Base-by-base conservation (phyloP, 495 filamentous ascomycete genomes). In the Aspergillus asperescens region DNA sequence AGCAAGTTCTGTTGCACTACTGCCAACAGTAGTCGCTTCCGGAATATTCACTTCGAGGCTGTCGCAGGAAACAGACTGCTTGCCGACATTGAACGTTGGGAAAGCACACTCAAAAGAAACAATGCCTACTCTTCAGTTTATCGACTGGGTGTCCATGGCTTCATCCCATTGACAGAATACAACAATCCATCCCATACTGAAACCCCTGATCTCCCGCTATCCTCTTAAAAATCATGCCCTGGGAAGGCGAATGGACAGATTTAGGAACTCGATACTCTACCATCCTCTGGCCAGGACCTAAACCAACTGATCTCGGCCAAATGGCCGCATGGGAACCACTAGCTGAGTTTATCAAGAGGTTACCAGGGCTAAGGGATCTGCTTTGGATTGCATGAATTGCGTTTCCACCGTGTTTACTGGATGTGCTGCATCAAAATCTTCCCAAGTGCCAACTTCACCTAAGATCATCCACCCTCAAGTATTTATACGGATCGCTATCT, bases 181-280 rank as follows among this genome's bases (percentile, higher is more conserved):
- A 42, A 42, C 23, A 22, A 42, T 41, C 38, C 38, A 41, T 41
- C 38, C 39, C 7, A 42, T 25, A 42, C 13, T 42, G 39, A 42
- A n/a, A 27, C 7, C 39, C 39, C 39, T 12, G 39, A 27, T 42
- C 10, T 42, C 12, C 39, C 39, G n/a, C 8, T 25, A 5, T 27
- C 39, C 20, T 13, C n/a, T 42, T 22, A 42, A n/a, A 20, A 12
- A 27, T 5, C 22, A 27, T 42, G 39, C 22, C 39, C 39, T 27
- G 39, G 39, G 39, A 42, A 42, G 39, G 27, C 22, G 39, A 42
- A 42, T 42, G 39, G 39, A 42, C 39, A 25, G 39, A 42, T n/a
- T 22, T 25, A 1, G 22, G n/a, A 12, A 13, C 23, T 27, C 39
- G 20, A 27, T 27, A 42, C 39, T 42, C 39, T 27, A n/a, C 4